These are phyloP conservation scores for Castanea mollissima DNA, from an alignment of 306 rosid genomes.

Conservation along the genomic window DNA sequence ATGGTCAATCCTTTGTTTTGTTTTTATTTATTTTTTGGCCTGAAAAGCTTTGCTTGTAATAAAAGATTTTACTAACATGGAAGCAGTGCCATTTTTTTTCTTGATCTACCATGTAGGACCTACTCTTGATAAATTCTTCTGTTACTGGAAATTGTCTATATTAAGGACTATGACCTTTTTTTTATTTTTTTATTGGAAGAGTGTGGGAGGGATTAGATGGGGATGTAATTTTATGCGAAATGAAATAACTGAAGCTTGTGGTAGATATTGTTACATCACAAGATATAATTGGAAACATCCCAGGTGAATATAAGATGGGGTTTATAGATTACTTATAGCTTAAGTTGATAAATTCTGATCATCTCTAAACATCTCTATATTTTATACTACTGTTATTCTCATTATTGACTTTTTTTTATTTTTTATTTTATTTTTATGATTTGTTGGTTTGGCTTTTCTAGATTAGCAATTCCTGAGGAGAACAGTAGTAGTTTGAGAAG, in stretches of 20 bases:
- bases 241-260: neutral
- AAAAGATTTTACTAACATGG: too few species aligned
- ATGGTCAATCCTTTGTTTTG: too few species aligned
- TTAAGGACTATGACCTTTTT: neutral
- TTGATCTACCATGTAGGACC: too few species aligned
- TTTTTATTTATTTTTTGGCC: too few species aligned
- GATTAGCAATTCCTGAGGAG: slow-evolving; percentile 82
- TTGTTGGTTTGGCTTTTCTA: slow-evolving; percentile 27
- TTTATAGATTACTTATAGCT: neutral
- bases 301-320: neutral
- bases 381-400: neutral
- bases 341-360: neutral
- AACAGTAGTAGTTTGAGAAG: slow-evolving; percentile 62
- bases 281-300: neutral
- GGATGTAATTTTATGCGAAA: neutral
- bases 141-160: neutral
- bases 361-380: neutral
- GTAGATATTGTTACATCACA: neutral
- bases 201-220: neutral
- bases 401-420: neutral
- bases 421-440: neutral
- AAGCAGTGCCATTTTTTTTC: too few species aligned
- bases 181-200: neutral
- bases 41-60: too few species aligned
- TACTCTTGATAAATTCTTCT: neutral